These are phyloP conservation scores for Globisporangium iwayamae DNA, from an alignment of 352 stramenopile species.

Conservation along the genomic window DNA sequence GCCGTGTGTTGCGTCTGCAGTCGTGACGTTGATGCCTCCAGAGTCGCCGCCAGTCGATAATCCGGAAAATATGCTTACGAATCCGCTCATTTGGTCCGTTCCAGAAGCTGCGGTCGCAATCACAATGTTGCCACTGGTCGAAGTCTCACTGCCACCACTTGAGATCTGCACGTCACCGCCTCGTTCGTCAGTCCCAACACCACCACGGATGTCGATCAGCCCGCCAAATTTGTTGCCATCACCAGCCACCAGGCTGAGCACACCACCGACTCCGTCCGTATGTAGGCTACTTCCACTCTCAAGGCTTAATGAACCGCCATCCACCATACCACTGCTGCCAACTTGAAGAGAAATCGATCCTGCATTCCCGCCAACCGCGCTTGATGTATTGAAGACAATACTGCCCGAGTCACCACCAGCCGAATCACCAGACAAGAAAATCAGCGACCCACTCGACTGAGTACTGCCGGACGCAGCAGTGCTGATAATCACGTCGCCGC, in stretches of 20 bases:
- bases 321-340: background rate
- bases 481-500: slow-evolving; percentile 10
- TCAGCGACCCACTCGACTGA: slow-evolving; percentile 9
- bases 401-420: slow-evolving; percentile 8
- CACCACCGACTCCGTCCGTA: slow-evolving; percentile 5
- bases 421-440: slow-evolving; percentile 1
- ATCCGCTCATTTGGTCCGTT: slow-evolving; percentile 11
- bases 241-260: slow-evolving; percentile 8
- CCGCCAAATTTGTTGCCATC: slow-evolving; percentile 14
- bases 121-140: slow-evolving; percentile 17
- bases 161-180: slow-evolving; percentile 17
- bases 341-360: slow-evolving; percentile 12
- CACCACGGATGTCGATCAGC: slow-evolving; percentile 8
- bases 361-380: slow-evolving; percentile 4
- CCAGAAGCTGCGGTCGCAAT: slow-evolving; percentile 13
- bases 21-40: slow-evolving; percentile 20
- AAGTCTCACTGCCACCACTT: slow-evolving; percentile 14
- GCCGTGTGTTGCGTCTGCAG: slow-evolving; percentile 16
- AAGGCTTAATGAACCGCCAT: background rate
- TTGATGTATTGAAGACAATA: slow-evolving; percentile 5
- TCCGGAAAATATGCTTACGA: slow-evolving; percentile 15
- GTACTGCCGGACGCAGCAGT: background rate
- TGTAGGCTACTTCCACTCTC: background rate
- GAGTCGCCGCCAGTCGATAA: slow-evolving; percentile 16
- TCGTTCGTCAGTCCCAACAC: background rate